Base-by-base conservation (phyloP, 371 early-diverging fungal genomes). In the Thermomucor indicae-seudaticae region DNA sequence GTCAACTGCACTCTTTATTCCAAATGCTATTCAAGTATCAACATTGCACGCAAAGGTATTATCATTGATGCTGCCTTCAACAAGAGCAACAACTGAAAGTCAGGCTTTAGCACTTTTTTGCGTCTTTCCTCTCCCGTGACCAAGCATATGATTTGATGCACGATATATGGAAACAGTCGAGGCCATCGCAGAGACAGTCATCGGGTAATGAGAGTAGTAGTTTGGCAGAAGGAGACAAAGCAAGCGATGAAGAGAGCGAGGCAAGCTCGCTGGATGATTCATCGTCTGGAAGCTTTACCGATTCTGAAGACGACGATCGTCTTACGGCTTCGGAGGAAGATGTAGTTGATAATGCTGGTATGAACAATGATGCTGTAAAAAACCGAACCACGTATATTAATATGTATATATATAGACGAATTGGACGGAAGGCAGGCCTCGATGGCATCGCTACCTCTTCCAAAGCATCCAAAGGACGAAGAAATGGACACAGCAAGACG, bases 1-100 rank as follows among this genome's bases (percentile, higher is more conserved):
- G 31, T 72, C 83, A 60, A 90, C 86, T 3, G 94, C 88, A 32
- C 83, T 81, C 42, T 85, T 89, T 54, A 89, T 93, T 46, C 93
- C 93, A 28, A 92, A 91, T 58, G 91, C 94, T 4, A 88, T 96
- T 46, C 75, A 83, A 46, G 74, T 96, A 12, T 78, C 85, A 6
- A 91, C 93, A 11, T 58, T 77, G 16, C 85, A 88, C 34, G 70
- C 75, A 10, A 86, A 83, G 62, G 80, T 75, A 71, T 45, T 6
- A 37, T 47, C 56, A 31, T 45, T 49, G 22, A 30, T 25, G 28
- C 39, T 19, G 39, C 35, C 27, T 17, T 12, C 27, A 24, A 0
- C 23, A 11, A n/a, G 7, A 19, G 1, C 19, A 12, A 7, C 11
- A 25, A 17, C 17, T 1, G 3, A 11, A 27, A n/a, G 30, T 49